Evolutionary conservation across 1,284 basidiomycete species (phyloP).

Genomic region (Ceratorhiza oryzae-sativae): DNA sequence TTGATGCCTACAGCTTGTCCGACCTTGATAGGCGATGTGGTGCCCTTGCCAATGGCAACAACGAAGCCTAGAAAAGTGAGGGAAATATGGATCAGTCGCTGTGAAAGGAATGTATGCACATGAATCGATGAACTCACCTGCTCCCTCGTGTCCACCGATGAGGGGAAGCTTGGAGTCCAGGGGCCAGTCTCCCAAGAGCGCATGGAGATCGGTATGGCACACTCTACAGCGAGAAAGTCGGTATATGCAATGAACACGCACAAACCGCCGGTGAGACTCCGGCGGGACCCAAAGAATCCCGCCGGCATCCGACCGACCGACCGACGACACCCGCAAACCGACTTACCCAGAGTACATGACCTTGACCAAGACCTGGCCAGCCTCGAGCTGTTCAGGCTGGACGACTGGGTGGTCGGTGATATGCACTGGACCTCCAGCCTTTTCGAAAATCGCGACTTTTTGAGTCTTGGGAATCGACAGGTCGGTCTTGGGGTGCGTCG

Average conservation of each 20-base stretch:
- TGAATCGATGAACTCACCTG: constrained; percentile 54
- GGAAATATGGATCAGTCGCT: background rate
- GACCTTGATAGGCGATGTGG: constrained; percentile 65
- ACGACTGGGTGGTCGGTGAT: constrained; percentile 56
- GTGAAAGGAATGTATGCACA: constrained; percentile 5
- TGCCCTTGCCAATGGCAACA: constrained; percentile 75
- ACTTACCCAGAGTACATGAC: constrained; percentile 70
- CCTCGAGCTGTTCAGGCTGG: constrained; percentile 69
- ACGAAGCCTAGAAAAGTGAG: constrained; percentile 56
- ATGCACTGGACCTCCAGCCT: constrained; percentile 33
- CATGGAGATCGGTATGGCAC: constrained; percentile 84
- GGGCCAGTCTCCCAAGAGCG: constrained; percentile 74
- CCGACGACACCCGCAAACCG: constrained; percentile 46
- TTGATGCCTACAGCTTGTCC: constrained; percentile 90
- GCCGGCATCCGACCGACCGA: constrained; percentile 42
- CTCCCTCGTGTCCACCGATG: constrained; percentile 87
- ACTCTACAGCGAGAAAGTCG: constrained; percentile 46
- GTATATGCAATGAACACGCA: constrained; percentile 11
- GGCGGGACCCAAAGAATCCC: constrained; percentile 10
- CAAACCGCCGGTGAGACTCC: constrained; percentile 27
- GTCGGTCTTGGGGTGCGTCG: constrained; percentile 36
- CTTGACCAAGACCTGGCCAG: constrained; percentile 83
- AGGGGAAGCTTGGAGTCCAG: constrained; percentile 70
- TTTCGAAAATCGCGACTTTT: constrained; percentile 37
- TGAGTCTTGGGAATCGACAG: constrained; percentile 38